Conservation (phyloP, 305 asterid genomes). For the Rubia tinctorum region DNA sequence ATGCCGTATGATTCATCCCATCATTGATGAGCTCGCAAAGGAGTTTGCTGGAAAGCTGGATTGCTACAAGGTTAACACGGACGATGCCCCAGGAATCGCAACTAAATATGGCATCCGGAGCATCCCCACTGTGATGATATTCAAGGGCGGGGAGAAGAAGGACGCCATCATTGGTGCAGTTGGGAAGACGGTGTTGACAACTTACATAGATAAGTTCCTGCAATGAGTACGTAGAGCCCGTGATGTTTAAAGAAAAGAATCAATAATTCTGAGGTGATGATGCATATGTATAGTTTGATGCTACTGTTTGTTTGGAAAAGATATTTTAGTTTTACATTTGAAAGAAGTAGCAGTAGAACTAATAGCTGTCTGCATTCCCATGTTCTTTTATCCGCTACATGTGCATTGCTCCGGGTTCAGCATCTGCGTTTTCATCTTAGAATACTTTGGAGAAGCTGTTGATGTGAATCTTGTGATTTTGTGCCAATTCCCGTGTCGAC, state of each 20-base stretch:
- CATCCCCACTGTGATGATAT: conserved; percentile 86
- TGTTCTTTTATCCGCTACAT: background rate
- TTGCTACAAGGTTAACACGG: conserved; percentile 86
- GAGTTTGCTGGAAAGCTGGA: conserved; percentile 64
- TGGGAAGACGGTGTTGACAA: conserved; percentile 62
- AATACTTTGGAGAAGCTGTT: background rate
- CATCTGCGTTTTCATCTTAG: background rate
- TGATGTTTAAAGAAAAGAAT: conserved; percentile 16
- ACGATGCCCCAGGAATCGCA: conserved; percentile 72
- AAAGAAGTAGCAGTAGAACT: conserved; percentile 4
- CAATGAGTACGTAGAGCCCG: conserved; percentile 22
- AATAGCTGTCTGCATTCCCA: background rate
- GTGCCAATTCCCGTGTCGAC: background rate
- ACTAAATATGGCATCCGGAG: conserved; percentile 80
- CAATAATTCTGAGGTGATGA: conserved; percentile 18
- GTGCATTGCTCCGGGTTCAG: background rate
- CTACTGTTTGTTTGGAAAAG: conserved; percentile 15
- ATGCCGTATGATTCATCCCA: conserved; percentile 84
- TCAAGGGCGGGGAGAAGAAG: conserved; percentile 79
- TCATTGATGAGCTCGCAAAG: conserved; percentile 72
- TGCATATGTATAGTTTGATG: conserved; percentile 27
- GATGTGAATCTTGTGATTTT: too few species aligned
- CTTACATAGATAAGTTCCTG: conserved; percentile 80
- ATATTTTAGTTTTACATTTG: conserved; percentile 13
- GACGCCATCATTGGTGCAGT: conserved; percentile 91